Conservation (phyloP, 176 grass and related monocot species). For the Zoysia pacifica region DNA sequence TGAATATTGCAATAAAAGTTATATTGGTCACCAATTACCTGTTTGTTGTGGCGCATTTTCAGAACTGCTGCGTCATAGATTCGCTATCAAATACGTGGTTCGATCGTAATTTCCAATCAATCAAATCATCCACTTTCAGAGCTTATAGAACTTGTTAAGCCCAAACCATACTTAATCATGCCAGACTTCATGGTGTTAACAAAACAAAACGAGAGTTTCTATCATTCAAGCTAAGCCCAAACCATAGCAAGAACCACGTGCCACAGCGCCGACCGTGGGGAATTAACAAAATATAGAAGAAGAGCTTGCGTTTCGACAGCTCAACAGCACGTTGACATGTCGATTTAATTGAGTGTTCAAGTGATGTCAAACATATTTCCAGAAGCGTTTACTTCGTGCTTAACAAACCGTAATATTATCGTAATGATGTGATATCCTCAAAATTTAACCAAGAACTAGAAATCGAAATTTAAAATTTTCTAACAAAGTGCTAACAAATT, state of each 20-base stretch:
- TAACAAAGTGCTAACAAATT: too few relatives aligned
- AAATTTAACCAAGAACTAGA: too few relatives aligned
- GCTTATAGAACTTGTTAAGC: not conserved
- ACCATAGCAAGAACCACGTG: not conserved
- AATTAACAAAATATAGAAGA: not conserved
- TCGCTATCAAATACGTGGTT: too few relatives aligned
- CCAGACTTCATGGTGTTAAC: not conserved
- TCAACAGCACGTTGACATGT: too few relatives aligned
- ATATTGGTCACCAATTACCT: too few relatives aligned
- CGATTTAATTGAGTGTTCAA: not conserved
- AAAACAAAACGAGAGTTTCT: not conserved
- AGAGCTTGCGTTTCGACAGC: not conserved
- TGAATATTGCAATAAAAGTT: too few relatives aligned
- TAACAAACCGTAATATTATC: not conserved
- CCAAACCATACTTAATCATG: not conserved
- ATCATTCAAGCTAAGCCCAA: not conserved
- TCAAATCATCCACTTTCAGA: too few relatives aligned
- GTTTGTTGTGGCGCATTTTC: too few relatives aligned
- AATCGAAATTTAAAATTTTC: too few relatives aligned
- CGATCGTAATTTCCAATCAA: too few relatives aligned
- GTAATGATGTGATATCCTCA: too few relatives aligned
- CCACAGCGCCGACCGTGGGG: not conserved
- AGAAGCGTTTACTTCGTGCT: slow-evolving; percentile 35
- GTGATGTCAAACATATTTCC: not conserved
- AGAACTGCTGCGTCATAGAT: too few relatives aligned